Conservation (phyloP, 306 rosid species). For the Casuarina cunninghamiana region DNA sequence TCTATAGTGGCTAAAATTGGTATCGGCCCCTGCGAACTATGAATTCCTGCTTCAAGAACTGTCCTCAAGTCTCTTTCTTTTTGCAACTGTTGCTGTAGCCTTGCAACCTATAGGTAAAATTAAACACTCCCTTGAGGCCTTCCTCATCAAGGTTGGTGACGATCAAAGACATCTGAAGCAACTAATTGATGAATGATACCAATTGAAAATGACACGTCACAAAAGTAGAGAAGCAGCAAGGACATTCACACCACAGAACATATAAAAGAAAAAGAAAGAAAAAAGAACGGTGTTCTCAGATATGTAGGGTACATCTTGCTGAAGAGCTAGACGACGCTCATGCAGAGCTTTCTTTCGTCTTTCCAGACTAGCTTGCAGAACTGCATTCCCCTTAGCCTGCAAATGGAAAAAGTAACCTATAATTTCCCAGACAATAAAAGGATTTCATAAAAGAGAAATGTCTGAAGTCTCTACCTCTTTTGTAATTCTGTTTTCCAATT, state of each 20-base stretch:
- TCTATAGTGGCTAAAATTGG: conserved; percentile 43
- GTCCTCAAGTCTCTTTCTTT: conserved; percentile 62
- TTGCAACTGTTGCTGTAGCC: conserved; percentile 64
- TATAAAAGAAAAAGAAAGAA: conserved; percentile 9
- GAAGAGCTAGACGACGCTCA: conserved; percentile 74
- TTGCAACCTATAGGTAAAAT: conserved; percentile 57
- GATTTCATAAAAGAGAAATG: conserved; percentile 26
- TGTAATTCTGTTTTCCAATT: conserved; percentile 57
- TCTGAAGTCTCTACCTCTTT: conserved; percentile 51
- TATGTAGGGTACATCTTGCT: conserved; percentile 68
- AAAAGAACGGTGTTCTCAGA: conserved; percentile 13
- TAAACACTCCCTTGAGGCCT: background rate
- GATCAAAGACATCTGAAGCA: background rate
- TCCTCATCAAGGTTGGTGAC: background rate
- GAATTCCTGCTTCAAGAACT: conserved; percentile 63
- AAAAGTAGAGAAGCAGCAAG: background rate
- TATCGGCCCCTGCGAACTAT: conserved; percentile 35
- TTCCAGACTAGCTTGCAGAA: conserved; percentile 52
- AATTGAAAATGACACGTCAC: background rate
- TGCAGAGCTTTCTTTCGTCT: conserved; percentile 53
- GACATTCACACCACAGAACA: background rate
- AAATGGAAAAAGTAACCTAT: conserved; percentile 4
- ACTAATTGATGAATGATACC: background rate
- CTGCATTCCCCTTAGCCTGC: conserved; percentile 63
- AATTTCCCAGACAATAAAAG: conserved; percentile 30